A percentile compares a stretch with the other conserved stretches of the same genome.
Conservation (phyloP, 768 basidiomycete genomes). For the Neoboletus brunneissimus region DNA sequence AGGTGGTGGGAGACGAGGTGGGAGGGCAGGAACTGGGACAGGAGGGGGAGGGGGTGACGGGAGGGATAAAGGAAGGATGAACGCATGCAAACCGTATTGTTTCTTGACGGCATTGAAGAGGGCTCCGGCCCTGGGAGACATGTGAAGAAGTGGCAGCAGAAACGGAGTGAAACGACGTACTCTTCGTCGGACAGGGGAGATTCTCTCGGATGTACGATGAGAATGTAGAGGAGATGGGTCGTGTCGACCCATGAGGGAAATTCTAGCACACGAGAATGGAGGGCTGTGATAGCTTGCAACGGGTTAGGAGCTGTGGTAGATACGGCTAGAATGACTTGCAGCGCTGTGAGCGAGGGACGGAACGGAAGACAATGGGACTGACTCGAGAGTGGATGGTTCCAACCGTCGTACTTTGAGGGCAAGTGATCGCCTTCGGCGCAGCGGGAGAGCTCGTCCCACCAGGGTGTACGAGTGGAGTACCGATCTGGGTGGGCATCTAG, state of each 20-base stretch:
- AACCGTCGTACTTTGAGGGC: slow-evolving; percentile 69
- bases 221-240: slow-evolving; percentile 64
- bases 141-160: slow-evolving; percentile 6
- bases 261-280: slow-evolving; percentile 65
- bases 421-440: slow-evolving; percentile 77
- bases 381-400: slow-evolving; percentile 88
- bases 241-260: slow-evolving; percentile 82
- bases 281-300: slow-evolving; percentile 69
- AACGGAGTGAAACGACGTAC: slow-evolving; percentile 44
- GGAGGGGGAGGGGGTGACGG: slow-evolving; percentile 63
- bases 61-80: slow-evolving; percentile 61
- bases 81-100: slow-evolving; percentile 76
- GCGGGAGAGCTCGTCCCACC: slow-evolving; percentile 83
- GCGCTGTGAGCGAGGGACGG: slow-evolving; percentile 9
- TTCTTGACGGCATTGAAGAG: slow-evolving; percentile 87
- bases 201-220: slow-evolving; percentile 71
- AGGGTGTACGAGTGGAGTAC: slow-evolving; percentile 55
- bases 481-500: slow-evolving; percentile 46
- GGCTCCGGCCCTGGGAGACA: slow-evolving; percentile 59
- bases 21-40: slow-evolving; percentile 60
- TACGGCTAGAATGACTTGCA: slow-evolving; percentile 72
- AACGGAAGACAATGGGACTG: slow-evolving; percentile 30
- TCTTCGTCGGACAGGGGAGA: slow-evolving; percentile 76
- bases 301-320: slow-evolving; percentile 83
- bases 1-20: slow-evolving; percentile 65